A percentile compares a stretch with the other conserved stretches of the same genome.
Conservation (phyloP, 306 rosid genomes). For the Pyrus bretschneideri region DNA sequence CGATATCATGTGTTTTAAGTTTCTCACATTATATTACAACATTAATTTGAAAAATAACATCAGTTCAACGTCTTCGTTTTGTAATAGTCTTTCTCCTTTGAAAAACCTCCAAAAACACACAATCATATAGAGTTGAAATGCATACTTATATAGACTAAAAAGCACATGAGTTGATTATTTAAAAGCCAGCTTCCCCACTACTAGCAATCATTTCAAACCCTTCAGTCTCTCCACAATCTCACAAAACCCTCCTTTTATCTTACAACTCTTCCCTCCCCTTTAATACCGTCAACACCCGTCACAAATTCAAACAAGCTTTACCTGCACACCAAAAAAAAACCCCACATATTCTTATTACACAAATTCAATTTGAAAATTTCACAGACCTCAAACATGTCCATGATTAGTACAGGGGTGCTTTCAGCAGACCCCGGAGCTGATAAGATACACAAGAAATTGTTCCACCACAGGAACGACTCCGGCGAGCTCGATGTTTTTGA, state of each 20-base stretch:
- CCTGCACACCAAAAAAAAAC: neutral
- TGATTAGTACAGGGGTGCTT: constrained; percentile 34
- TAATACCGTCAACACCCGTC: constrained; percentile 14
- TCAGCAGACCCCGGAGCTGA: constrained; percentile 36
- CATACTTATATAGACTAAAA: constrained; percentile 28
- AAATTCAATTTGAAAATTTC: neutral
- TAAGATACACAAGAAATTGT: constrained; percentile 50
- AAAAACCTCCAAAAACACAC: constrained; percentile 26
- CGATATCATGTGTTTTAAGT: neutral
- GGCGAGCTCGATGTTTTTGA: constrained; percentile 86
- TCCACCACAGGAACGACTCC: constrained; percentile 67
- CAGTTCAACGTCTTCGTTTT: no score
- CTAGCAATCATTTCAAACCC: constrained; percentile 57
- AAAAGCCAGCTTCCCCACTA: constrained; percentile 49
- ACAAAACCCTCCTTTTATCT: constrained; percentile 23
- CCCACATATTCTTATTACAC: neutral
- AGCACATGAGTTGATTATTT: constrained; percentile 33
- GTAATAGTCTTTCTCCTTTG: neutral
- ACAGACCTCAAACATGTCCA: constrained; percentile 47
- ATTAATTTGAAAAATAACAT: no score
- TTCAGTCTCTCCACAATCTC: constrained; percentile 44
- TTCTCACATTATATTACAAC: no score
- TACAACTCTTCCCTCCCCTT: constrained; percentile 7
- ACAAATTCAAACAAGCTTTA: constrained; percentile 16
- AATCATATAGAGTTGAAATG: constrained; percentile 19